Conservation (phyloP, 208 protist genomes). For the Lotmaria passim region DNA sequence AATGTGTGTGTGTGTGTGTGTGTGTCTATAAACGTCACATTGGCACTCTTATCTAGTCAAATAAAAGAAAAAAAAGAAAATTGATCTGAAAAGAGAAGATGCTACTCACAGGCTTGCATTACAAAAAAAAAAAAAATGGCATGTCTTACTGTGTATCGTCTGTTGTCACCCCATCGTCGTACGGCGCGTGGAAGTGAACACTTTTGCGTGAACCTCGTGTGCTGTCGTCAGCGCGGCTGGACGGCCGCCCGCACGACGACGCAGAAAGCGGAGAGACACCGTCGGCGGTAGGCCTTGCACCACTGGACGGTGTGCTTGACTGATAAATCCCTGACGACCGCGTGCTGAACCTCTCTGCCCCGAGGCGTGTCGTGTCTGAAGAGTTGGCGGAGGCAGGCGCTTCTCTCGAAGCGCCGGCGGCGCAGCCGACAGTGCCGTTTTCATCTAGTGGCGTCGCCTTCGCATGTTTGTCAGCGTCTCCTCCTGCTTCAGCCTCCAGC, state of each 20-base stretch:
- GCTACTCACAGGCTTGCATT: no score
- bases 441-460: not conserved
- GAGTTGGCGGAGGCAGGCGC: not conserved
- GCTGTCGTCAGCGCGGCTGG: not conserved
- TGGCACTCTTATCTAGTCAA: no score
- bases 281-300: not conserved
- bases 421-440: no score
- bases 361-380: not conserved
- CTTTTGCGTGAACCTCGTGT: conserved; percentile 37
- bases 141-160: conserved; percentile 15
- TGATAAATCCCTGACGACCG: conserved; percentile 6
- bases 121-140: no score
- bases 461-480: not conserved
- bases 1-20: no score
- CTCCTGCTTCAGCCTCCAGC: not conserved
- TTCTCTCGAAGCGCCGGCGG: not conserved
- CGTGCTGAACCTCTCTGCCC: not conserved
- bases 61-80: not conserved
- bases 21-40: no score
- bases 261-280: conserved; percentile 1
- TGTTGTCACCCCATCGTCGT: conserved; percentile 14
- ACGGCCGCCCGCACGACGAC: conserved; percentile 10
- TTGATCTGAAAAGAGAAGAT: not conserved
- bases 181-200: conserved; percentile 36
- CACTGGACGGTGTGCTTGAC: conserved; percentile 23